These are phyloP conservation scores for Chenopodium suecicum DNA, from an alignment of 148 eudicot genomes.

Conservation along the genomic window DNA sequence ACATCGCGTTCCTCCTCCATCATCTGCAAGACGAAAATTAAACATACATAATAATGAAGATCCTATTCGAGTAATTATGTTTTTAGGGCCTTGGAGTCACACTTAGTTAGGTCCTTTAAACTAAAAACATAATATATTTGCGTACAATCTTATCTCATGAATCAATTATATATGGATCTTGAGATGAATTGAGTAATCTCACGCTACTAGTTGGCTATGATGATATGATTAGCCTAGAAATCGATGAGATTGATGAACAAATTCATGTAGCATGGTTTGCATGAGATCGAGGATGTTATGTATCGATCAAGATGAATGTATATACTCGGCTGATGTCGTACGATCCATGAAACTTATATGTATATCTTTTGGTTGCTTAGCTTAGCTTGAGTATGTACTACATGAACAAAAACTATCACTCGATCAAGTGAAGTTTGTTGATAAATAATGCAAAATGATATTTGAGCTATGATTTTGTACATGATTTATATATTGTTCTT, in stretches of 20 bases:
- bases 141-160: not conserved
- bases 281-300: not conserved
- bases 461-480: not conserved
- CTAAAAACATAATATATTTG: not conserved
- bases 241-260: not conserved
- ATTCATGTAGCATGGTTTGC: not conserved
- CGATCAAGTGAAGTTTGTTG: not conserved
- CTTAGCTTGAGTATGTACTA: not conserved
- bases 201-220: not conserved
- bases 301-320: not conserved
- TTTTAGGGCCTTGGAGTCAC: slow-evolving; percentile 78
- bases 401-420: not conserved
- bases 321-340: not conserved
- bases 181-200: not conserved
- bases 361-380: not conserved
- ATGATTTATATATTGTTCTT: not conserved
- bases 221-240: not conserved
- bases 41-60: slow-evolving; percentile 40
- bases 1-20: slow-evolving; percentile 11
- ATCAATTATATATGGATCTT: not conserved
- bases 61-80: slow-evolving; percentile 69
- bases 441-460: not conserved
- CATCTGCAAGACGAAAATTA: slow-evolving; percentile 35
- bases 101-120: slow-evolving; percentile 28
- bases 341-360: not conserved